Evolutionary conservation across 176 grass and related monocot species (phyloP).

Genomic region (Panicum miliaceum): DNA sequence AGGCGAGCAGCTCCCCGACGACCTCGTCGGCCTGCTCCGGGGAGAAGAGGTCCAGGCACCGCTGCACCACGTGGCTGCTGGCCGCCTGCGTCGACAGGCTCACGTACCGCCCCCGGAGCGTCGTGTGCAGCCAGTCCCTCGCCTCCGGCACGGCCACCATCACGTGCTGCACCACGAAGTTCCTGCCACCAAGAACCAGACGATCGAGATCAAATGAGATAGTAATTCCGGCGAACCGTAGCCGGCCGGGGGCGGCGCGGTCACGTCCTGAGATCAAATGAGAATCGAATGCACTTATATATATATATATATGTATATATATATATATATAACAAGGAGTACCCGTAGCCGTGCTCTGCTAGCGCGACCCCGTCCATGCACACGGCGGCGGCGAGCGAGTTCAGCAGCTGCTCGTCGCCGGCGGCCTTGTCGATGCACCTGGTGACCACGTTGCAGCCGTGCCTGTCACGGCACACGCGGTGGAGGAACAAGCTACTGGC

Average conservation of each 20-base stretch:
- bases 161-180: constrained; percentile 41
- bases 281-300: no score
- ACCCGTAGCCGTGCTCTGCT: constrained; percentile 25
- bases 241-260: no score
- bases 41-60: neutral
- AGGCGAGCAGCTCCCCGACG: constrained; percentile 4
- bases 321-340: neutral
- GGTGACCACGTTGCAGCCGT: constrained; percentile 23
- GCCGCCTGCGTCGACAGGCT: constrained; percentile 32
- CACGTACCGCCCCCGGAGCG: constrained; percentile 19
- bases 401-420: neutral
- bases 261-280: neutral
- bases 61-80: constrained; percentile 49
- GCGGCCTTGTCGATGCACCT: constrained; percentile 20
- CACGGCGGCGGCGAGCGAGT: neutral
- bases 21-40: neutral
- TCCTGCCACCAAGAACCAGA: constrained; percentile 4
- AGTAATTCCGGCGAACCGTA: no score
- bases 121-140: neutral
- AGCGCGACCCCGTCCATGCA: neutral
- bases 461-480: neutral
- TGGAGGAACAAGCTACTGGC: neutral
- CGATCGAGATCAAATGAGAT: no score
- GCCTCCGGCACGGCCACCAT: neutral
- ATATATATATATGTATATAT: no score